These are phyloP conservation scores for Xylariaceae sp. DNA, from an alignment of 2,329 filamentous ascomycete species.

Conservation along the genomic window DNA sequence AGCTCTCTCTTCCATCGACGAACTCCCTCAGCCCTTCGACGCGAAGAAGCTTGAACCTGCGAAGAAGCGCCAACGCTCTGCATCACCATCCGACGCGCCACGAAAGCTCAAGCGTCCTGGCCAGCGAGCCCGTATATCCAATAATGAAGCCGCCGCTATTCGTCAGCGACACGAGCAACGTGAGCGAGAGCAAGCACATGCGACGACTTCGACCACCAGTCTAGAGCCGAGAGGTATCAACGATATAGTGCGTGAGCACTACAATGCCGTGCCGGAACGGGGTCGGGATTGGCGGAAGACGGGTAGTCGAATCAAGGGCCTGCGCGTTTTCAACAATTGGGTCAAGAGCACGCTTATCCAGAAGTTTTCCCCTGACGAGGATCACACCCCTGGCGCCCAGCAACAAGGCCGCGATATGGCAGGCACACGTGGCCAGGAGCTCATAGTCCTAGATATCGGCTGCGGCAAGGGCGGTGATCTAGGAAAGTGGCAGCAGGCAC, in stretches of 20 bases:
- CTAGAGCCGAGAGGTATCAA: constrained; percentile 58
- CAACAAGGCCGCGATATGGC: constrained; percentile 42
- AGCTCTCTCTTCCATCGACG: constrained; percentile 33
- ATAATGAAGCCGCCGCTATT: constrained; percentile 61
- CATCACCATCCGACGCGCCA: constrained; percentile 42
- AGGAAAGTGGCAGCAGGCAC: constrained; percentile 91
- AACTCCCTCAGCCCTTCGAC: constrained; percentile 57
- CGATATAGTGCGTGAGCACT: constrained; percentile 87
- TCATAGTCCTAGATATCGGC: constrained; percentile 87
- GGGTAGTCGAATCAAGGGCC: constrained; percentile 88
- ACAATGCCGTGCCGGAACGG: constrained; percentile 91
- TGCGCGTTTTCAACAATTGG: constrained; percentile 97
- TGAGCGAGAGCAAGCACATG: constrained; percentile 38
- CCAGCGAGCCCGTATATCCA: constrained; percentile 60
- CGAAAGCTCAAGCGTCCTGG: constrained; percentile 66
- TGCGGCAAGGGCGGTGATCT: constrained; percentile 96
- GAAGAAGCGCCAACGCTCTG: constrained; percentile 53
- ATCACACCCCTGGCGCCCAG: constrained; percentile 58
- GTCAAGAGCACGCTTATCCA: constrained; percentile 96
- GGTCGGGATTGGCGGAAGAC: constrained; percentile 93
- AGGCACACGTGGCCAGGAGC: constrained; percentile 47
- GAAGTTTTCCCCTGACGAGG: constrained; percentile 83
- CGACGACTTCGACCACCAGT: constrained; percentile 36
- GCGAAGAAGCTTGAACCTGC: constrained; percentile 53
- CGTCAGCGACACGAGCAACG: constrained; percentile 57